Evolutionary conservation across 106 monocot genomes (phyloP), one percentile per base, ranked within the genome.

Genomic region (Acanthochlamys bracteata): DNA sequence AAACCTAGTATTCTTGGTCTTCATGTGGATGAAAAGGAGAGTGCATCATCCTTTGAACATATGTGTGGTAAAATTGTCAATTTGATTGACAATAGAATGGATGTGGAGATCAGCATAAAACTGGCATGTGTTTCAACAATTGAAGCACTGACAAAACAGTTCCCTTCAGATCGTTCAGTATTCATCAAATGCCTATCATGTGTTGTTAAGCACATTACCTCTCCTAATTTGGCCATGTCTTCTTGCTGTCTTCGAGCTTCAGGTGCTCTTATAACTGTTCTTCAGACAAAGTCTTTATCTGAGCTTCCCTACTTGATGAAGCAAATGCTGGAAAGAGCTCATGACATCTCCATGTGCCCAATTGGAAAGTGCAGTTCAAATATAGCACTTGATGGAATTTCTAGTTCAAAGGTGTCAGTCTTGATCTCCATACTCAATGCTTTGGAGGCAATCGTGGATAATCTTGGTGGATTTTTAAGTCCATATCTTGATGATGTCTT

Each of bases 401-500:
- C 57, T 42, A 69, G 53, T 66, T 58, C 55, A 3, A 76, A 63
- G 42, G 42, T 61, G 39, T 47, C 78, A 26, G 1, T 88, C 24
- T 63, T 84, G 27, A 25, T 76, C 12, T 82, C 82, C 55, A 41
- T 79, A 16, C 71, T 88, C 57, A 55, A 53, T 3, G 63, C 65
- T 68, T 65, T 98, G 59, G 91, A 98, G 66, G 74, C 74, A 24
- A 55, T 85, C 67, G 56, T 91, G 24, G 80, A 76, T 53, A 80
- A 85, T 72, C 80, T 98, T 67, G 74, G 85, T 47, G 80, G 73
- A 25, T 98, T 91, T 79, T 24, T 91, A 53, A 98, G 75, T 76
- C 96, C 96, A 25, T 98, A 91, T 77, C 77, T 98, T 57, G 80
- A 82, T 55, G 80, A 74, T 57, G 75, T 98, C 41, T 66, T 98